Conservation (phyloP, 495 filamentous ascomycete genomes). For the Aspergillus indologenus region DNA sequence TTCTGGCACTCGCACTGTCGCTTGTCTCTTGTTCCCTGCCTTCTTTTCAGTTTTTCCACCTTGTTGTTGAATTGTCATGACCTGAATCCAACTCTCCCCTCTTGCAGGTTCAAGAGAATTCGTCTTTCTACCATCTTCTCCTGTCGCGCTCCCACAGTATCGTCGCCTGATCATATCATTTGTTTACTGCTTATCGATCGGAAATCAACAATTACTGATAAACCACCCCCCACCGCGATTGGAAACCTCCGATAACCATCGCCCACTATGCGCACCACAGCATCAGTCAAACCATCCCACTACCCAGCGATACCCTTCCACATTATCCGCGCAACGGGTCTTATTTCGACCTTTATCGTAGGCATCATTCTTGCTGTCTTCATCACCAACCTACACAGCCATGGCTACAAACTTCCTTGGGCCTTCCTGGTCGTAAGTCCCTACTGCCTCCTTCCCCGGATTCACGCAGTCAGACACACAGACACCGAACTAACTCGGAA, state of each 20-base stretch:
- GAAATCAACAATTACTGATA: not conserved
- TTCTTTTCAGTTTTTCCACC: not conserved
- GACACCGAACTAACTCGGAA: slow-evolving; percentile 10
- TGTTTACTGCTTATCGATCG: not conserved
- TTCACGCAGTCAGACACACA: not conserved
- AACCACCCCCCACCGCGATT: not conserved
- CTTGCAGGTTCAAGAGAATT: not conserved
- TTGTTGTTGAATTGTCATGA: not conserved
- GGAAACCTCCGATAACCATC: slow-evolving; percentile 1
- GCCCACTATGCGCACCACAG: slow-evolving; percentile 30
- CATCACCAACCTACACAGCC: slow-evolving; percentile 54
- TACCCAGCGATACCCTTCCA: slow-evolving; percentile 62
- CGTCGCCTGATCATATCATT: no score
- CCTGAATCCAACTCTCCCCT: not conserved
- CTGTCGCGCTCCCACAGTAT: no score
- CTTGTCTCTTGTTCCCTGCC: not conserved
- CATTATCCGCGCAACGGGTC: slow-evolving; percentile 45
- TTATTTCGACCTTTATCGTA: slow-evolving; percentile 56
- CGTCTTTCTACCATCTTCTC: not conserved
- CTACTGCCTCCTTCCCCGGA: not conserved
- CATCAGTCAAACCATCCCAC: slow-evolving; percentile 48
- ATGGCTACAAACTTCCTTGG: slow-evolving; percentile 56
- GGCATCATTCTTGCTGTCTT: slow-evolving; percentile 59
- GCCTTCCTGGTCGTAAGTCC: slow-evolving; percentile 59
- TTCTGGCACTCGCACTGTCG: not conserved